phyloP scores from a whole-genome alignment of 257 asterid genomes.

The Solanum ahanhuiri region DNA sequence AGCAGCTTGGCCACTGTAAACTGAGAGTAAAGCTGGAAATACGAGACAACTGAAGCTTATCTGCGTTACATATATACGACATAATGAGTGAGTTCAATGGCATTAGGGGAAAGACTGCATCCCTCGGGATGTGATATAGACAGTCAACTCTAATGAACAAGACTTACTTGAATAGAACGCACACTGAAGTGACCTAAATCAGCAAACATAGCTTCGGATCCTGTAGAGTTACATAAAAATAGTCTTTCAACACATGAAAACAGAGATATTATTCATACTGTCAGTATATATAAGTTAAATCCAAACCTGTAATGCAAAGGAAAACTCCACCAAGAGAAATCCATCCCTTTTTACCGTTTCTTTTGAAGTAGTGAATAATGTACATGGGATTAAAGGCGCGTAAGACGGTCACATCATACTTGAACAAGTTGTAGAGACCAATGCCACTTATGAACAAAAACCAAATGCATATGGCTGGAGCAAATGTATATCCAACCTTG shows the following conservation, averaged over 20 bases:
- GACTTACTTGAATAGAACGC: conserved; percentile 48
- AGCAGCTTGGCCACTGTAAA: conserved; percentile 66
- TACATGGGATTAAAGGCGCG: conserved; percentile 43
- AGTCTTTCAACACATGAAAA: background rate
- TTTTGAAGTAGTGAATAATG: conserved; percentile 28
- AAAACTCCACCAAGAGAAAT: conserved; percentile 57
- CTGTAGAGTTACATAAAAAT: background rate
- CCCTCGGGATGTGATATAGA: background rate
- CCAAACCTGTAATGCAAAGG: conserved; percentile 38
- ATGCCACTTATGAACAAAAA: conserved; percentile 28
- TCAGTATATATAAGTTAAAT: background rate
- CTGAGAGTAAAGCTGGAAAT: conserved; percentile 38
- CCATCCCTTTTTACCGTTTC: conserved; percentile 45
- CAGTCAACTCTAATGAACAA: background rate
- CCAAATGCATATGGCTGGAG: conserved; percentile 47
- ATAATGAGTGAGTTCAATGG: background rate
- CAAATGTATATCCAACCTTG: conserved; percentile 56
- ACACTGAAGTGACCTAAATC: conserved; percentile 71
- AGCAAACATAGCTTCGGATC: conserved; percentile 84
- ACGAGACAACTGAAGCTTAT: conserved; percentile 51
- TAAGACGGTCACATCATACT: conserved; percentile 27
- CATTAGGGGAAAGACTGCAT: background rate
- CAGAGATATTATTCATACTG: background rate
- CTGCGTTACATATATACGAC: conserved; percentile 7
- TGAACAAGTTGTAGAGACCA: conserved; percentile 52